Evolutionary conservation across 1,139 yeast genomes (phyloP).

Genomic region (Wickerhamiella pararugosa): DNA sequence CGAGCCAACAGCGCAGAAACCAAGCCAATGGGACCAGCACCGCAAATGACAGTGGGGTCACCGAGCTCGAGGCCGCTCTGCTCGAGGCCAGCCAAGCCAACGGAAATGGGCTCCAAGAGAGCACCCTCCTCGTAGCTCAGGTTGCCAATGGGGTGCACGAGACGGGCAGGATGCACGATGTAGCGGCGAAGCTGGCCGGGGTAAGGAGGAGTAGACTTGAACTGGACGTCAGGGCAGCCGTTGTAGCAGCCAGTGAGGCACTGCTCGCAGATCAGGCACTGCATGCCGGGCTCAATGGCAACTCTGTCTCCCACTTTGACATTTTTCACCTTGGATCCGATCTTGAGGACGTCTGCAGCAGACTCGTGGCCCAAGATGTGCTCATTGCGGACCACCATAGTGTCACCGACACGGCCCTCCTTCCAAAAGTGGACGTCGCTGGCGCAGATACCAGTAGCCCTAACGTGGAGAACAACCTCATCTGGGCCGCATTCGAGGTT

Average conservation of each 20-base stretch:
- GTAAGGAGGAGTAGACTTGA: conserved; percentile 68
- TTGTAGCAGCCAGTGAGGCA: conserved; percentile 65
- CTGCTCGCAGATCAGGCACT: conserved; percentile 58
- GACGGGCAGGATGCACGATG: conserved; percentile 60
- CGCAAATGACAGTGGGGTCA: conserved; percentile 63
- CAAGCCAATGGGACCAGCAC: conserved; percentile 91
- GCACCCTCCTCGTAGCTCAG: conserved; percentile 77
- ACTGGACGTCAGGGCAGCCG: conserved; percentile 60
- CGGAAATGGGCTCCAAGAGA: conserved; percentile 73
- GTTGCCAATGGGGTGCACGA: conserved; percentile 59
- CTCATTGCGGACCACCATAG: conserved; percentile 34
- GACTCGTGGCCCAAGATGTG: conserved; percentile 70
- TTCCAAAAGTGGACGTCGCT: conserved; percentile 69
- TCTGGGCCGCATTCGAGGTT: conserved; percentile 23
- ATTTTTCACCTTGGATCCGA: conserved; percentile 45
- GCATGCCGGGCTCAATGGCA: conserved; percentile 77
- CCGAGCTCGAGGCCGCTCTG: conserved; percentile 55
- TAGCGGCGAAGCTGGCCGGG: conserved; percentile 53
- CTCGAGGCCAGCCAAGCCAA: conserved; percentile 72
- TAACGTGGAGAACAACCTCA: conserved; percentile 33
- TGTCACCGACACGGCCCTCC: conserved; percentile 58
- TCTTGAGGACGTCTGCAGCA: conserved; percentile 52
- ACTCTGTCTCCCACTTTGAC: conserved; percentile 66
- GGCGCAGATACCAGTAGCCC: conserved; percentile 68
- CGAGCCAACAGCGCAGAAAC: conserved; percentile 64